Evolutionary conservation across 441 rosid species (phyloP), one percentile per base, ranked within the genome.

Genomic region (Erodium chrysanthum): DNA sequence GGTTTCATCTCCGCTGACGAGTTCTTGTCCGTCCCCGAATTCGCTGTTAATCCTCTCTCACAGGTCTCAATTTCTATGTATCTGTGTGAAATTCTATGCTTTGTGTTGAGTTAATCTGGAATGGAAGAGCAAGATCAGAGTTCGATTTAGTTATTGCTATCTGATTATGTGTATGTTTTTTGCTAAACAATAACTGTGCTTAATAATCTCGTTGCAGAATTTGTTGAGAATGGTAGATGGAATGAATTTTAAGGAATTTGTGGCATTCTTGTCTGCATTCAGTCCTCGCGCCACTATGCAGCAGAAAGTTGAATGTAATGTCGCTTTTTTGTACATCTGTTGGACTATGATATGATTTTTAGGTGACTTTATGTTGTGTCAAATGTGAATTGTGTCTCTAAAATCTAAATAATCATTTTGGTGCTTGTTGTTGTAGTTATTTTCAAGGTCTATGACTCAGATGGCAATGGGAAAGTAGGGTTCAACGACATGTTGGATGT

Each of bases 241-340:
- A 46, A 65, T 79, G 76, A 82, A 82, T 68, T 79, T 82, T 71
- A 82, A 82, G 81, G 85, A 82, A 44, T 82, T 82, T 68, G 83
- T 82, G 67, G 81, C 83, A 4, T 82, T 82, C 68, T 71, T 82
- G 72, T 79, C 83, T 15, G 83, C 81, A 2, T 79, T 82, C 66
- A 82, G 85, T 75, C 76, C 83, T 22, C 73, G 69, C n/a, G 83
- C 81, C 8, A 62, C 64, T 56, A 25, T 71, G 68, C 78, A 73
- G 40, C 79, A 79, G 31, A 79, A 82, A 69, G 75, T 82, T 68
- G 85, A 82, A 67, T 75, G 83, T 82, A 74, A 70, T 61, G 52
- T 0, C 64, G 31, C 9, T 14, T 14, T 23, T 21, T 60, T 5
- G 40, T n/a, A 18, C 9, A 52, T 31, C 4, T 0, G 35, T 66